Conservation (phyloP, 306 rosid species). For the Vigna nakashimae region DNA sequence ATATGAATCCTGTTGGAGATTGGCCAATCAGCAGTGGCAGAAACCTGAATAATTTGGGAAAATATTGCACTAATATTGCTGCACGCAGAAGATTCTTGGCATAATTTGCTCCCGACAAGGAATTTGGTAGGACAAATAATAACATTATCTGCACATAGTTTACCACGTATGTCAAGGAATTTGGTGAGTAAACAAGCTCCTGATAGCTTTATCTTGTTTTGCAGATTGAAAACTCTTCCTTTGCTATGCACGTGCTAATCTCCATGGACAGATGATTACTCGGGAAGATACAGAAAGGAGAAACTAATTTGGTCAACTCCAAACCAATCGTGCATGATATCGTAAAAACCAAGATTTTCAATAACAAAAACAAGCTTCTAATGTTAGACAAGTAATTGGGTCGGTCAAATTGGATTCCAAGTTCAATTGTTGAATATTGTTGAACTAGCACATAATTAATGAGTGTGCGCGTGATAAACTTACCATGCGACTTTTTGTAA, state of each 20-base stretch:
- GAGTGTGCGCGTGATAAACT: neutral
- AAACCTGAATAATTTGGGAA: slow-evolving; percentile 78
- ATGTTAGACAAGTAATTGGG: neutral
- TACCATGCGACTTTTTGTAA: neutral
- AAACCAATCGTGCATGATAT: neutral
- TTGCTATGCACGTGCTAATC: slow-evolving; percentile 1
- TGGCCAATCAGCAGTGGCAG: slow-evolving; percentile 76
- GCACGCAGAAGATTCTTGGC: slow-evolving; percentile 76
- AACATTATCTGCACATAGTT: slow-evolving; percentile 69
- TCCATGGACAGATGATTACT: slow-evolving; percentile 2
- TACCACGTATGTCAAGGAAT: slow-evolving; percentile 23
- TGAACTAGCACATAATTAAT: neutral
- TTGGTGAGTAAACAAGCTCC: neutral
- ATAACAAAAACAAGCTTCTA: neutral
- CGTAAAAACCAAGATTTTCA: neutral
- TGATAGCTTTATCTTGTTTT: neutral
- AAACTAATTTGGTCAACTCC: neutral
- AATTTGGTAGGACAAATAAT: slow-evolving; percentile 53
- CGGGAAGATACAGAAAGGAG: slow-evolving; percentile 4
- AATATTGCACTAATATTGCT: slow-evolving; percentile 68
- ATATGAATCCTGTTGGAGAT: slow-evolving; percentile 74
- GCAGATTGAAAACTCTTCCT: slow-evolving; percentile 16
- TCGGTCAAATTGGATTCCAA: neutral
- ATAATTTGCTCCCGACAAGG: slow-evolving; percentile 72
- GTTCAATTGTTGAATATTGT: neutral